Evolutionary conservation across 2,329 filamentous ascomycete species (phyloP), one percentile per base, ranked within the genome.

Genomic region (Phyllachora maydis): DNA sequence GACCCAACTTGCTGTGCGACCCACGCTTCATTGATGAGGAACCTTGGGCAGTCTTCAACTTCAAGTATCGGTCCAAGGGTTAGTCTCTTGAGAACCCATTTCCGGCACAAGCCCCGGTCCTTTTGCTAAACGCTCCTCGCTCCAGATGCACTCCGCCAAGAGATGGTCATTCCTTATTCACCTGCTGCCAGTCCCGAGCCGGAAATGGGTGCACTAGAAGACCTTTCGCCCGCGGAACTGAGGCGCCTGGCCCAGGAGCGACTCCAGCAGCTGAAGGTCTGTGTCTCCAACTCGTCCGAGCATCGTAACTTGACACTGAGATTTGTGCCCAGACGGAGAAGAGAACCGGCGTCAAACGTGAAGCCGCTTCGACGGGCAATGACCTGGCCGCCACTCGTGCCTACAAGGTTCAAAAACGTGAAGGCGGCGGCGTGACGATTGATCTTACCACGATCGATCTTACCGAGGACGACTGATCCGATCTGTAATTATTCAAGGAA

Each of bases 21-120:
- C n/a, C n/a, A n/a, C n/a, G n/a, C n/a, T n/a, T n/a, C n/a, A n/a
- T 33, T n/a, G 32, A 35, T 3, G 21, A 30, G 9, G 28, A 30
- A 0, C 35, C 39, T 2, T 33, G 45, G 5, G 39, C 39, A 1
- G 29, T 32, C 6, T 40, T 45, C 13, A 31, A 18, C 12, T 43
- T 49, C 27, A 30, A 39, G 5, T 49, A 49, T 20, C 32, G 43
- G 15, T 47, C 45, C 4, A 35, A 29, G 30, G 39, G 32, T 33
- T 23, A n/a, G 8, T 16, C 17, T 8, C 5, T 6, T n/a, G n/a
- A n/a, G n/a, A n/a, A n/a, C 8, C 12, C n/a, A 8, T 8, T 6
- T 14, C 17, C 11, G 24, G 7, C 14, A 10, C 11, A 20, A 20
- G 7, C 6, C 7, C 6, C 7, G 10, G 8, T 20, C 19, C 12